These are phyloP conservation scores for Triangularia setosa DNA, from an alignment of 2,329 filamentous ascomycete species.

Conservation along the genomic window DNA sequence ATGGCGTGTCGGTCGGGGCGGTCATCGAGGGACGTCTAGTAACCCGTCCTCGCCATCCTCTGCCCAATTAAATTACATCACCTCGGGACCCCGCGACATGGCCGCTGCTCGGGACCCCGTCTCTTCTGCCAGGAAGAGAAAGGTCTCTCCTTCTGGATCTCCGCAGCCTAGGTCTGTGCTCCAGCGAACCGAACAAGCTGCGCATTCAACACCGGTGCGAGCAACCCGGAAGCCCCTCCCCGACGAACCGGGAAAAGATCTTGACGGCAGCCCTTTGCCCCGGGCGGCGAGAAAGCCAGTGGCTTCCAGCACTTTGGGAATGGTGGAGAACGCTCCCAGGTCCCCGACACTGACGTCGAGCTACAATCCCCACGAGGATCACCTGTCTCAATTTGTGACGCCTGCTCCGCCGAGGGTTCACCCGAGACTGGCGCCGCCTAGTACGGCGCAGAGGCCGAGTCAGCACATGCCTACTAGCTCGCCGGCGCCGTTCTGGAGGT, in stretches of 20 bases:
- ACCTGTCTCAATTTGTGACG: conserved; percentile 58
- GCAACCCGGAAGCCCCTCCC: conserved; percentile 39
- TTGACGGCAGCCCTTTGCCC: conserved; percentile 61
- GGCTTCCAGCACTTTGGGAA: conserved; percentile 40
- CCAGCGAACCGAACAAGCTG: conserved; percentile 26
- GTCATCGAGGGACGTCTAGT: conserved; percentile 60
- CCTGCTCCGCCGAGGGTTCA: conserved; percentile 70
- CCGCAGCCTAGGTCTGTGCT: conserved; percentile 50
- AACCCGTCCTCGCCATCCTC: conserved; percentile 63
- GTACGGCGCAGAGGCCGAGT: conserved; percentile 74
- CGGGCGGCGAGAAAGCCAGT: conserved; percentile 51
- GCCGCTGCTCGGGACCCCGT: conserved; percentile 45
- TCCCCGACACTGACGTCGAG: conserved; percentile 61
- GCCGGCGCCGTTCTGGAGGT: conserved; percentile 86
- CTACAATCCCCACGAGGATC: conserved; percentile 56
- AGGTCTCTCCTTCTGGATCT: conserved; percentile 52
- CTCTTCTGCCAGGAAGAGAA: conserved; percentile 52
- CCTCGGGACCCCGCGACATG: conserved; percentile 55
- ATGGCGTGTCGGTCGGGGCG: conserved; percentile 57
- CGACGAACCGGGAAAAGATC: conserved; percentile 37
- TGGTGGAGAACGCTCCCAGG: conserved; percentile 50
- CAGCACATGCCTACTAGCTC: conserved; percentile 84
- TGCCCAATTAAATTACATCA: conserved; percentile 55
- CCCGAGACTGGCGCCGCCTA: conserved; percentile 72
- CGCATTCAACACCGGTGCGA: conserved; percentile 58